phyloP scores from a whole-genome alignment of 2,329 filamentous ascomycete genomes.

The Hymenoscyphus occultus region DNA sequence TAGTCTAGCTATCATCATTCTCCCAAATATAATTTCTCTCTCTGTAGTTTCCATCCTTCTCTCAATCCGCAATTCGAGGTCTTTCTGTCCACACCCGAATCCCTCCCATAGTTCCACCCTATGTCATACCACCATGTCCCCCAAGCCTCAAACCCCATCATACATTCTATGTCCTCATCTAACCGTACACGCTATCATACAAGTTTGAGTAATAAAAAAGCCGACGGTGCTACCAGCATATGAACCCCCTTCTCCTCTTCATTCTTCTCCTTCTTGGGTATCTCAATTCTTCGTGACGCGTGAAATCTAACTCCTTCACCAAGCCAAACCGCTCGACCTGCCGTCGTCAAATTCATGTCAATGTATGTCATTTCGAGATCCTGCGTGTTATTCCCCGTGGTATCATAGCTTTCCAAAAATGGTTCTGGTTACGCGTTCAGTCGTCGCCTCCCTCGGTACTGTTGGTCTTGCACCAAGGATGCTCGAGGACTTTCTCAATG shows the following conservation, averaged over 20 bases:
- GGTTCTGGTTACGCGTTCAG: constrained; percentile 11
- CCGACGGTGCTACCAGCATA: constrained; percentile 2
- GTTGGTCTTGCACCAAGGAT: constrained; percentile 63
- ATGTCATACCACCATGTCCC: neutral
- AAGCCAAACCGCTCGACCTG: neutral
- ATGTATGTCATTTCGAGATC: neutral
- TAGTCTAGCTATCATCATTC: neutral
- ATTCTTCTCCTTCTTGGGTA: constrained; percentile 4
- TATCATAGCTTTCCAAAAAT: constrained; percentile 4
- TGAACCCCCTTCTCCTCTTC: neutral
- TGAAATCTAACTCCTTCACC: constrained; percentile 9
- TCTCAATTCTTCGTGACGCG: constrained; percentile 14
- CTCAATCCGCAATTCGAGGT: neutral
- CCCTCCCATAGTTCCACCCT: neutral
- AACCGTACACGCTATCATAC: constrained; percentile 6
- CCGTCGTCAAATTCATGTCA: neutral
- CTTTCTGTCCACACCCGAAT: neutral
- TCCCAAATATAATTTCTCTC: neutral
- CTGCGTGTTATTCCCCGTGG: neutral
- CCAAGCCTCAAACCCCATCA: neutral
- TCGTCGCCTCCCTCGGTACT: constrained; percentile 24
- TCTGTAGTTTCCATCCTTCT: neutral
- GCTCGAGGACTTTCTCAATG: constrained; percentile 84
- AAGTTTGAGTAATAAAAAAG: neutral
- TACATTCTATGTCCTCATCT: neutral